Evolutionary conservation across 2,329 filamentous ascomycete species (phyloP), one percentile per base, ranked within the genome.

Genomic region (Phaeosphaeriaceae sp.): DNA sequence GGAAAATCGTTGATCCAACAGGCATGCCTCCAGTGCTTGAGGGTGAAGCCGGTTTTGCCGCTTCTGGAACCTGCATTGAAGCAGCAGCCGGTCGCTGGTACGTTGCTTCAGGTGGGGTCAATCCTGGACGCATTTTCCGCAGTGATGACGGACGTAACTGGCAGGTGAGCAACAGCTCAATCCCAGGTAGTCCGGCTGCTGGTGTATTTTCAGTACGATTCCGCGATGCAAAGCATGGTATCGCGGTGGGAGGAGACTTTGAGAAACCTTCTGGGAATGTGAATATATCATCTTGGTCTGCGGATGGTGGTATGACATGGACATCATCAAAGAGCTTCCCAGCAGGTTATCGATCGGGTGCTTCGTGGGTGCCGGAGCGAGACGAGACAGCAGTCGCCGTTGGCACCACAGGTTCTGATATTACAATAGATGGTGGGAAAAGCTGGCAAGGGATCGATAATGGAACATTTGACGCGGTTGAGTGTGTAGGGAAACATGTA

Each of bases 151-250:
- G 52, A 3, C 32, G 51, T 7, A 37, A 48, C 1, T 69, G 66
- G 66, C 41, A 60, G 7, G 61, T 64, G 7, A 46, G 45, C 16
- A 58, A 66, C 34, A 52, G 42, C 11, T 54, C 56, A 2, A 61
- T 69, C 33, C 12, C 54, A 6, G 66, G 64, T 6, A 61, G 61
- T 9, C 48, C 56, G 6, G 64, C 64, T 2, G 63, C 61, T n/a
- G 66, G 66, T n/a, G 63, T 67, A 0, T 68, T 67, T 33, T 63
- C 59, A 2, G 66, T 66, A 1, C 51, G 60, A 12, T 69, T 69
- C n/a, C 56, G 58, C 17, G 61, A 69, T 38, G 43, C 46, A 6
- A 49, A 50, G 20, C 34, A 60, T 23, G 66, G 64, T 1, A 52
- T 69, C 34, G 66, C 64, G 13, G 61, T 69, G 12, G 66, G 66